Conservation (phyloP, 2,329 filamentous ascomycete genomes). For the Hymenotorrendiella dingleyae region DNA sequence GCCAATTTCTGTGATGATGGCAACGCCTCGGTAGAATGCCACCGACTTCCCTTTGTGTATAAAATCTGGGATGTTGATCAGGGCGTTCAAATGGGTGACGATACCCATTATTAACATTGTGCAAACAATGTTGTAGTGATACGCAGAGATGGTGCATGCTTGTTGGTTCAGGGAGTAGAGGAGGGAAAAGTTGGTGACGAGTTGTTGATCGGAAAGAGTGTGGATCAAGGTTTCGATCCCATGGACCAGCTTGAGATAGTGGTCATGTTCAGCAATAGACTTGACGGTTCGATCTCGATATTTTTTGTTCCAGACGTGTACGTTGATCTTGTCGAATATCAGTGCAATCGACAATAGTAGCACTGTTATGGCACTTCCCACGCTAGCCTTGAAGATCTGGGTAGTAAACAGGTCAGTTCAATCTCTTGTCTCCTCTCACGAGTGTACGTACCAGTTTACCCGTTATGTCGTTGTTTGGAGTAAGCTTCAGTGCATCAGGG, state of each 20-base stretch:
- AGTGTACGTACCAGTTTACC: background rate
- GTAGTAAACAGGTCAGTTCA: background rate
- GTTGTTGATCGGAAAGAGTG: conserved; percentile 1
- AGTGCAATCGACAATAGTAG: background rate
- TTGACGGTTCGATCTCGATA: background rate
- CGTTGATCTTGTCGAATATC: conserved; percentile 1
- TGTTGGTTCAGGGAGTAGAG: conserved; percentile 1
- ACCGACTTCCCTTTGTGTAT: conserved; percentile 1
- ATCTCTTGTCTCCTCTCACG: background rate
- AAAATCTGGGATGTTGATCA: conserved; percentile 4
- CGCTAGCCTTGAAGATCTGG: conserved; percentile 1
- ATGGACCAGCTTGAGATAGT: conserved; percentile 2
- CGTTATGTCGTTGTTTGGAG: conserved; percentile 3
- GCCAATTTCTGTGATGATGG: background rate
- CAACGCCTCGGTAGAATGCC: background rate
- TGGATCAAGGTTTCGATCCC: conserved; percentile 1
- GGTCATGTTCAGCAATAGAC: background rate
- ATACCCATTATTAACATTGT: conserved; percentile 3
- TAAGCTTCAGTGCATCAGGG: background rate
- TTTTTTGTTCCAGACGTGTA: too few relatives aligned
- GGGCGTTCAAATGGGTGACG: conserved; percentile 3
- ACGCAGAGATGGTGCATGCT: conserved; percentile 1
- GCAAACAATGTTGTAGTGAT: conserved; percentile 6
- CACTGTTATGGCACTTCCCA: background rate
- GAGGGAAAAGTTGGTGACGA: conserved; percentile 2